A percentile compares a stretch with the other conserved stretches of the same genome.
These are phyloP conservation scores for Rhizopus arrhizus DNA, from an alignment of 371 early-diverging fungal species.

Conservation along the genomic window DNA sequence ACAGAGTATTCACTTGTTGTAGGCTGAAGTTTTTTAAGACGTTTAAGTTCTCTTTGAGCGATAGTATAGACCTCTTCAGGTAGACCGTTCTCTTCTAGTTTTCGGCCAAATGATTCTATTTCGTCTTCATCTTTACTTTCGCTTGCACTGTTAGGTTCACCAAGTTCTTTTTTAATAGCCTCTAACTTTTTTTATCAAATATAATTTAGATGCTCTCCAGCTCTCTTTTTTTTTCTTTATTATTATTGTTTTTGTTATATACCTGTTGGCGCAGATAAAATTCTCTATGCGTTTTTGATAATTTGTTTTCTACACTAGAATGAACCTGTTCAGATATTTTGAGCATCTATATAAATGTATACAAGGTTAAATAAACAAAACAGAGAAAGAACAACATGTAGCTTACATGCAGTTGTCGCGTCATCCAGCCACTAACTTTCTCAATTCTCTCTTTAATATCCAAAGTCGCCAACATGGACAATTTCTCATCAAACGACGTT, in stretches of 20 bases:
- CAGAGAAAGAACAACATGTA: neutral
- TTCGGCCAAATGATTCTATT: conserved; percentile 56
- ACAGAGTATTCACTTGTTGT: conserved; percentile 81
- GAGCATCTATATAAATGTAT: too few species aligned
- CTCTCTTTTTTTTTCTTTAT: too few species aligned
- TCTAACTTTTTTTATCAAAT: conserved; percentile 36
- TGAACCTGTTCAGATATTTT: conserved; percentile 62
- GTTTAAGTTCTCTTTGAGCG: conserved; percentile 71
- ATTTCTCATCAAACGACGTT: conserved; percentile 71
- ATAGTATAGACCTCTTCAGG: conserved; percentile 68
- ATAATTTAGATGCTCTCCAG: too few species aligned
- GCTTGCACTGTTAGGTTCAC: conserved; percentile 46
- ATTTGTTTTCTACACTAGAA: conserved; percentile 75
- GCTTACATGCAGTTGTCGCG: conserved; percentile 76
- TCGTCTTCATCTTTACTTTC: conserved; percentile 63
- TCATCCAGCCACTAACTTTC: conserved; percentile 67
- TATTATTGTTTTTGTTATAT: too few species aligned
- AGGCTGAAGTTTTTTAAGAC: conserved; percentile 75
- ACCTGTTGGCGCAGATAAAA: conserved; percentile 80
- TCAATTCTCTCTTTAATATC: conserved; percentile 63
- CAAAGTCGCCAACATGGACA: conserved; percentile 61
- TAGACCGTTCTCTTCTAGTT: conserved; percentile 64
- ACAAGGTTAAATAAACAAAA: too few species aligned
- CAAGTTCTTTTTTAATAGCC: conserved; percentile 82
- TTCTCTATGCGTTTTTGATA: conserved; percentile 80